Evolutionary conservation across 257 asterid genomes (phyloP).

Genomic region (Rubia yunnanensis): DNA sequence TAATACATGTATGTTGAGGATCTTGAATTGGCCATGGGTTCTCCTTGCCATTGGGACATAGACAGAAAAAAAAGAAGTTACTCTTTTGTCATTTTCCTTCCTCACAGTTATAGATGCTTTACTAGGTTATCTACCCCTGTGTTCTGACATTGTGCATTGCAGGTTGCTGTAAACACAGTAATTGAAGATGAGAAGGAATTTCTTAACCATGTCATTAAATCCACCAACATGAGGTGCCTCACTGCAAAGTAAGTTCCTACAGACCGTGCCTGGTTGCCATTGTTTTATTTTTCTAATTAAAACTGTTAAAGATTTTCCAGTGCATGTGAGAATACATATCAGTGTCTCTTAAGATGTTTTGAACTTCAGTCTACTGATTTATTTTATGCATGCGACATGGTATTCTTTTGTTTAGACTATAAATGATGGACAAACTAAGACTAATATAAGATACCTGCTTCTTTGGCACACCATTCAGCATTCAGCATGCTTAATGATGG

Average conservation of each 20-base stretch:
- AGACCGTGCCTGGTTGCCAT: background rate
- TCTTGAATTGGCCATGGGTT: background rate
- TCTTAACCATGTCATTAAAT: conserved; percentile 81
- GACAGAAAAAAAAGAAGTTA: background rate
- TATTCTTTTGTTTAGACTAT: background rate
- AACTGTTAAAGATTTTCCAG: background rate
- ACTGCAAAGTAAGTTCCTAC: conserved; percentile 63
- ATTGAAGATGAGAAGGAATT: conserved; percentile 86
- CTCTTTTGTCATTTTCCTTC: background rate
- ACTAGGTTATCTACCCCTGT: background rate
- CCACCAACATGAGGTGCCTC: conserved; percentile 98
- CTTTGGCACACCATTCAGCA: background rate
- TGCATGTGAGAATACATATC: background rate
- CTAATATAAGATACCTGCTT: background rate
- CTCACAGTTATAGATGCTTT: background rate
- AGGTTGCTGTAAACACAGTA: conserved; percentile 96
- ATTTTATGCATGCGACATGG: background rate
- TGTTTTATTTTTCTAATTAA: background rate
- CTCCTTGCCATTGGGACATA: background rate
- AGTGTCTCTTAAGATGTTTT: background rate
- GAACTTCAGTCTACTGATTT: background rate
- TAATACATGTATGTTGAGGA: background rate
- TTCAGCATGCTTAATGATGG: too few relatives aligned
- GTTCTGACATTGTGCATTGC: conserved; percentile 17
- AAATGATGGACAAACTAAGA: background rate